Conservation (phyloP, 2,329 filamentous ascomycete genomes). For the Blumeria graminis region DNA sequence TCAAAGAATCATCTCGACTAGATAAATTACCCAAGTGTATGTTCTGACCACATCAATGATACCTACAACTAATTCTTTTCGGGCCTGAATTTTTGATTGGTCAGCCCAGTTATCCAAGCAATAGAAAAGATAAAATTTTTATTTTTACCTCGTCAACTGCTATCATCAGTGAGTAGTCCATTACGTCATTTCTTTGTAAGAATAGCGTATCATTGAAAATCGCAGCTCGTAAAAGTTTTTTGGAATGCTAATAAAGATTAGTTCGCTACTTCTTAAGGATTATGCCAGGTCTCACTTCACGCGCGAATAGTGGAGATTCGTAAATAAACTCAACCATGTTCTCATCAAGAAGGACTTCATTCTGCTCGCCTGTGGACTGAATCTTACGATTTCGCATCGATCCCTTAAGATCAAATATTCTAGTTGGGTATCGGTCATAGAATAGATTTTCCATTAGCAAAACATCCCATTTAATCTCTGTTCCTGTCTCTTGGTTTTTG, state of each 20-base stretch:
- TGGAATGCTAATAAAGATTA: slow-evolving; percentile 36
- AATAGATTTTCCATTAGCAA: slow-evolving; percentile 96
- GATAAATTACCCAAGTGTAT: slow-evolving; percentile 50
- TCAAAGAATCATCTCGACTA: too few relatives aligned
- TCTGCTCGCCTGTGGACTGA: slow-evolving; percentile 79
- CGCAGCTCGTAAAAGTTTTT: slow-evolving; percentile 71
- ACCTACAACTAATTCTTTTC: slow-evolving; percentile 80
- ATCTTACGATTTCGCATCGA: slow-evolving; percentile 98
- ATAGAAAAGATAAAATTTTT: slow-evolving; percentile 1
- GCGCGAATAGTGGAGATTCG: slow-evolving; percentile 80
- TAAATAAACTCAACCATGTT: slow-evolving; percentile 99
- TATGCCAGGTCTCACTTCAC: slow-evolving; percentile 28
- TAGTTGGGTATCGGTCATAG: slow-evolving; percentile 73
- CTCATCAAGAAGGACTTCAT: slow-evolving; percentile 89
- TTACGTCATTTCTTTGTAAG: slow-evolving; percentile 81
- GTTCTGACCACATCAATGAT: slow-evolving; percentile 98
- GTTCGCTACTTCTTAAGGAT: neutral
- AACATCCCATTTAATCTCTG: slow-evolving; percentile 84
- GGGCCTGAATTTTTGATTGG: slow-evolving; percentile 16
- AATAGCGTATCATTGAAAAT: slow-evolving; percentile 98
- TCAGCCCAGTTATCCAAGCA: neutral
- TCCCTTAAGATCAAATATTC: slow-evolving; percentile 88
- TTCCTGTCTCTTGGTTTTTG: slow-evolving; percentile 76
- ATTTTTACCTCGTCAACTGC: slow-evolving; percentile 53
- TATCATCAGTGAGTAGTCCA: slow-evolving; percentile 98